These are phyloP conservation scores for Apiospora saccharicola DNA, from an alignment of 2,329 filamentous ascomycete genomes.

Conservation along the genomic window DNA sequence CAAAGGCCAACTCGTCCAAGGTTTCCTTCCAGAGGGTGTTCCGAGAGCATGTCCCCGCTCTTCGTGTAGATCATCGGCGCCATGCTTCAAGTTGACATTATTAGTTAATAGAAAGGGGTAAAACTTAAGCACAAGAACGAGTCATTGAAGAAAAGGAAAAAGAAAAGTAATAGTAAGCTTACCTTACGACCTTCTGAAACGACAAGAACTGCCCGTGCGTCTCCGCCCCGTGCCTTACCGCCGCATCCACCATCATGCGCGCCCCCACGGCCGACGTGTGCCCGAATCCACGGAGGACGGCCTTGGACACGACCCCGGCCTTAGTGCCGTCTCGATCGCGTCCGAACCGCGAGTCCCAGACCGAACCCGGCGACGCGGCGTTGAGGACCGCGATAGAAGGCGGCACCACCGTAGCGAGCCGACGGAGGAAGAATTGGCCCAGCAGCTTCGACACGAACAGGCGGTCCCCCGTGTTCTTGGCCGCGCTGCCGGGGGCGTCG, in stretches of 20 bases:
- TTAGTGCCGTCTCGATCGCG: not conserved
- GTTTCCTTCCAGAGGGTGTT: conserved; percentile 37
- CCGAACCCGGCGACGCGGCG: conserved; percentile 23
- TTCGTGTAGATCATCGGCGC: conserved; percentile 32
- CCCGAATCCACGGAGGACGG: conserved; percentile 17
- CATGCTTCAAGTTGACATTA: conserved; percentile 28
- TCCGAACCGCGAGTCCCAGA: conserved; percentile 25
- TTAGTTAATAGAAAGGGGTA: not conserved
- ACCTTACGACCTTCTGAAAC: conserved; percentile 31
- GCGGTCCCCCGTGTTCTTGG: conserved; percentile 31
- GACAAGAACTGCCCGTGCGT: conserved; percentile 33
- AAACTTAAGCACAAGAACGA: not conserved
- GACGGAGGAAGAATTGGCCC: conserved; percentile 43
- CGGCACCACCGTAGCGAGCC: conserved; percentile 38
- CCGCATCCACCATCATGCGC: conserved; percentile 32
- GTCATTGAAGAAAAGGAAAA: not conserved
- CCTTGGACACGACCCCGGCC: not conserved
- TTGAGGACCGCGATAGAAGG: conserved; percentile 26
- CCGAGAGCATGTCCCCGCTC: conserved; percentile 30
- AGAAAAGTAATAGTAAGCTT: conserved; percentile 7
- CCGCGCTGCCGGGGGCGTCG: conserved; percentile 10
- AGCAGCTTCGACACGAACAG: conserved; percentile 41
- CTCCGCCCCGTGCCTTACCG: conserved; percentile 30
- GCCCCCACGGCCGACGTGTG: conserved; percentile 29
- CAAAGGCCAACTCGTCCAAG: conserved; percentile 36